These are phyloP conservation scores for Penicillium brasilianum DNA, from an alignment of 2,329 filamentous ascomycete genomes.

Conservation along the genomic window DNA sequence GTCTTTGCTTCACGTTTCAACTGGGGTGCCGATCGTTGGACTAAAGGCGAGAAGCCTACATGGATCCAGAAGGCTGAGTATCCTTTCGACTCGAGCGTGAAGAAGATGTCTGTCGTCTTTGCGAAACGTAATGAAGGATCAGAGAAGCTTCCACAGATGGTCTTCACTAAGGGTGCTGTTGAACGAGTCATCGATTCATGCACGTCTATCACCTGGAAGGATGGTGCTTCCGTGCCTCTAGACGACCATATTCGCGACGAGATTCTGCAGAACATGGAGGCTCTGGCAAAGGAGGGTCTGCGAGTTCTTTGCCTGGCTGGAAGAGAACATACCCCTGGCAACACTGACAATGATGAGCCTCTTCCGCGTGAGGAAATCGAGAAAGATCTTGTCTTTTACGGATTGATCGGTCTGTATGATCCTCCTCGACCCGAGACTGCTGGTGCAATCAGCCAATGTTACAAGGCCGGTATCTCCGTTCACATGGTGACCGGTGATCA, in stretches of 20 bases:
- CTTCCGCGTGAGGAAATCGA: constrained; percentile 66
- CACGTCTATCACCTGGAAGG: constrained; percentile 55
- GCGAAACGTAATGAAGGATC: constrained; percentile 29
- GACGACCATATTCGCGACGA: constrained; percentile 60
- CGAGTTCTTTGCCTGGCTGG: constrained; percentile 71
- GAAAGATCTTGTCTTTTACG: constrained; percentile 71
- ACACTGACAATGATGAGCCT: constrained; percentile 25
- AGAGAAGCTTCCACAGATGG: constrained; percentile 36
- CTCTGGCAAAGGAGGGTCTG: constrained; percentile 68
- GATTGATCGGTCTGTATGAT: constrained; percentile 85
- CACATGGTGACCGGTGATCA: constrained; percentile 88
- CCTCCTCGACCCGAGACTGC: constrained; percentile 82
- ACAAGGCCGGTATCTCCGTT: constrained; percentile 74
- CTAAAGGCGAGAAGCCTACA: constrained; percentile 54
- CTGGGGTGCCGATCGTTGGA: constrained; percentile 62
- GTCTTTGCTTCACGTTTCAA: constrained; percentile 73
- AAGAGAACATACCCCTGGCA: constrained; percentile 27
- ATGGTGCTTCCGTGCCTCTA: constrained; percentile 49
- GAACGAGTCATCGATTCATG: constrained; percentile 71
- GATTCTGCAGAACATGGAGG: constrained; percentile 71
- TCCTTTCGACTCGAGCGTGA: constrained; percentile 75
- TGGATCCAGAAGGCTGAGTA: constrained; percentile 70
- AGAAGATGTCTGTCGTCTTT: constrained; percentile 78
- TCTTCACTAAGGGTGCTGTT: constrained; percentile 61
- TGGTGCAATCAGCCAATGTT: constrained; percentile 70